phyloP scores from a whole-genome alignment of 1,284 basidiomycete species.

The Rhodotorula sp. region DNA sequence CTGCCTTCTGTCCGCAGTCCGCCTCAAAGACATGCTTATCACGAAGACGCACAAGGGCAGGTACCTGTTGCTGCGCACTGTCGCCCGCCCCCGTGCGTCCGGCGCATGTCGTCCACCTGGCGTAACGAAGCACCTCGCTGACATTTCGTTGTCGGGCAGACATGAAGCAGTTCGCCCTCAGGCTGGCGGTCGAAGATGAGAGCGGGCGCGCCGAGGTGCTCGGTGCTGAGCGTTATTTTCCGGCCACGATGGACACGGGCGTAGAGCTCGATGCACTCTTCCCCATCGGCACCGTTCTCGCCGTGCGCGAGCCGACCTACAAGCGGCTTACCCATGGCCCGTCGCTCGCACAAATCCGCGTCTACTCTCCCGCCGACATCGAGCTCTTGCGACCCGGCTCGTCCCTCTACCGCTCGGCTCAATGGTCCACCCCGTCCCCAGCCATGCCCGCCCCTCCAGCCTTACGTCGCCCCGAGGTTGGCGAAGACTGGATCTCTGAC shows the following conservation, averaged over 20 bases:
- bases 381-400: not conserved
- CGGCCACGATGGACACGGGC: slow-evolving; percentile 6
- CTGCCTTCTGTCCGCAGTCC: not conserved
- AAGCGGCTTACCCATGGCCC: slow-evolving; percentile 30
- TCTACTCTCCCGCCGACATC: slow-evolving; percentile 45
- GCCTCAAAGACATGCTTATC: not conserved
- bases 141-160: not conserved
- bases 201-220: too few relatives aligned
- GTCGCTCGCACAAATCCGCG: slow-evolving; percentile 37
- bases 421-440: too few relatives aligned
- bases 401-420: too few relatives aligned
- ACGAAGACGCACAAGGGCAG: slow-evolving; percentile 2
- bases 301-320: slow-evolving; percentile 51
- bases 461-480: too few relatives aligned
- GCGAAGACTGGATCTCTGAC: not conserved
- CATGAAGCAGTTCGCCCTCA: too few relatives aligned
- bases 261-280: slow-evolving; percentile 48
- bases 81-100: not conserved
- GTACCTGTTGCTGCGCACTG: not conserved
- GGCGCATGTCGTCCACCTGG: not conserved
- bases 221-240: too few relatives aligned
- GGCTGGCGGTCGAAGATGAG: too few relatives aligned
- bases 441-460: too few relatives aligned
- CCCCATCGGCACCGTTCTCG: slow-evolving; percentile 48
- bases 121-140: not conserved